phyloP scores from a whole-genome alignment of 2,329 filamentous ascomycete genomes.

The Talaromyces sp. region DNA sequence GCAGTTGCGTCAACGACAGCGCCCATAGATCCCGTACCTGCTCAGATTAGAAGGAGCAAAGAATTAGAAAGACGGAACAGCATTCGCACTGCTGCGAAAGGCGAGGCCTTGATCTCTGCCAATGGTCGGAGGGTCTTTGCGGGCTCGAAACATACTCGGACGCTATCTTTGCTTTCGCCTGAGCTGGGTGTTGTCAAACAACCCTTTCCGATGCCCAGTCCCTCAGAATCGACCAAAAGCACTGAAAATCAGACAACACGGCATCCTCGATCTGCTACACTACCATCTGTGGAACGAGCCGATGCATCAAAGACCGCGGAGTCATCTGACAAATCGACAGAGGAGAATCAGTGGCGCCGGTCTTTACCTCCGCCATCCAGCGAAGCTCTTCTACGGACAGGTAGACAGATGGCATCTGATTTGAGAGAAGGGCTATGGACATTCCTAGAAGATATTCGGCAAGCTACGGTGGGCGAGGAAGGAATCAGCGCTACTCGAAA shows the following conservation, averaged over 20 bases:
- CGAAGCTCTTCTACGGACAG: constrained; percentile 51
- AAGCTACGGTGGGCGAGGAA: constrained; percentile 94
- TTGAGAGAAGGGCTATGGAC: constrained; percentile 86
- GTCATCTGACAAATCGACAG: constrained; percentile 21
- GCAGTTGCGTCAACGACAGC: background rate
- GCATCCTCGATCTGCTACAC: constrained; percentile 36
- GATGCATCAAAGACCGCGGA: constrained; percentile 19
- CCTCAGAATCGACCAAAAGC: constrained; percentile 17
- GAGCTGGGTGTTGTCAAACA: constrained; percentile 20
- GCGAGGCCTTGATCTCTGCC: constrained; percentile 29
- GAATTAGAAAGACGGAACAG: constrained; percentile 72
- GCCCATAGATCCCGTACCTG: constrained; percentile 10
- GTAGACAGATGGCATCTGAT: constrained; percentile 80
- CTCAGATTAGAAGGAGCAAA: constrained; percentile 36
- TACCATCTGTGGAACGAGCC: constrained; percentile 36
- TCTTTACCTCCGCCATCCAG: constrained; percentile 43
- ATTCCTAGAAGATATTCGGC: constrained; percentile 90
- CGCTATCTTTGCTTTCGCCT: constrained; percentile 77
- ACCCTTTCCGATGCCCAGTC: constrained; percentile 16
- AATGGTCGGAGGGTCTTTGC: constrained; percentile 61
- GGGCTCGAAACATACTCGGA: constrained; percentile 57
- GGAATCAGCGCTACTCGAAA: constrained; percentile 57
- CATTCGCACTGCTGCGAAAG: constrained; percentile 48
- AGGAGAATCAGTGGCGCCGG: constrained; percentile 36
- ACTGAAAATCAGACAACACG: constrained; percentile 28